Base-by-base conservation (phyloP, 192 early-diverging fungal genomes). In the Backusella mclennaniae region DNA sequence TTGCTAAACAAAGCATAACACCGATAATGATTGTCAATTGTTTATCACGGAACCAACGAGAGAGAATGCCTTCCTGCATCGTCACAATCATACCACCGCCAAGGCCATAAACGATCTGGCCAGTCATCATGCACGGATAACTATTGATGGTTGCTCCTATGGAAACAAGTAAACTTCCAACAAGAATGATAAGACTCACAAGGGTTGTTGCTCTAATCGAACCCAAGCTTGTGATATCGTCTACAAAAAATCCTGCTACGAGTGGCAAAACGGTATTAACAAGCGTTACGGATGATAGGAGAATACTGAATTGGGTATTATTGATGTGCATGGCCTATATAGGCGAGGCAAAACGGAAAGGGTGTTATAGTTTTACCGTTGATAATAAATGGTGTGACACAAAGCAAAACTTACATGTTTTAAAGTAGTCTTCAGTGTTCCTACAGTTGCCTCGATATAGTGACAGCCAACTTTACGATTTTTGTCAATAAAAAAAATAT, bases 1-100 rank as follows among this genome's bases (percentile, higher is more conserved):
- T 87, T n/a, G 92, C 89, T 6, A 87, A 88, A 19, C 88, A 87
- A 31, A 95, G 82, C 68, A 91, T 85, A 66, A 91, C 74, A 7
- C 89, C 92, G 70, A 95, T 84, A 14, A 92, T 90, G 29, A 93
- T 81, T 0, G 90, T 87, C 36, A 95, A 84, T 1, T 89, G 85
- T 46, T 88, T 87, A 70, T 91, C 89, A 53, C 85, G 87, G 78
- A 95, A 95, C 86, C 92, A 93, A 82, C 90, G 89, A 6, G 89
- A 87, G 33, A 93, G 83, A 14, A 94, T 92, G 0, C 91, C 92
- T 74, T 95, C 92, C 80, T 95, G 92, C 49, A 93, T 91, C 4
- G 91, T 90, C 0, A 89, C 88, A 73, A 95, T 91, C 35, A 91
- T 86, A 0, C 91, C 92, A 14, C 88, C 89, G 17, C 93, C 93